Conservation (phyloP, 208 protist genomes). For the Vickermania ingenoplastis region DNA sequence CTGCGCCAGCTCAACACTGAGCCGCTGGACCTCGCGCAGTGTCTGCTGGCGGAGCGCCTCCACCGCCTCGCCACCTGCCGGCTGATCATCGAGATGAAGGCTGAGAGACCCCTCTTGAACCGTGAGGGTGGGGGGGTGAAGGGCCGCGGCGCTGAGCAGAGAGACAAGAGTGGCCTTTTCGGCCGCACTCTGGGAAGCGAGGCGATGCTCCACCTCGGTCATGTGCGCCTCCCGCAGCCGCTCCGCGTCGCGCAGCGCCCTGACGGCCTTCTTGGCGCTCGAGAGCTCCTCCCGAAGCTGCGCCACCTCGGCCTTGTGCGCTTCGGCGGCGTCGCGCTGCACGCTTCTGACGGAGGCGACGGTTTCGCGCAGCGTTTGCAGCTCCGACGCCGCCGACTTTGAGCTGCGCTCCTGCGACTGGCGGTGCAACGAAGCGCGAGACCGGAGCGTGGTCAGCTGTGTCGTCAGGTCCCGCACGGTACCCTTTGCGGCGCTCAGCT, state of each 20-base stretch:
- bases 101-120: too few species aligned
- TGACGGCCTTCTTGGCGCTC: background rate
- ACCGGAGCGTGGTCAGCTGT: slow-evolving; percentile 6
- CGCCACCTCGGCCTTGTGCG: background rate
- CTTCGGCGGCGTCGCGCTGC: background rate
- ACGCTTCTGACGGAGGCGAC: background rate
- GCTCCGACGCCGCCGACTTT: background rate
- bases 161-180: background rate
- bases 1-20: background rate
- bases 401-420: slow-evolving; percentile 6
- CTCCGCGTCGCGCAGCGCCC: background rate
- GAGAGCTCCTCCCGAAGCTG: background rate
- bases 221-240: background rate
- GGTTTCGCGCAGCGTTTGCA: slow-evolving; percentile 10
- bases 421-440: slow-evolving; percentile 4
- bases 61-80: background rate
- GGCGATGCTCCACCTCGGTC: background rate
- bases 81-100: too few species aligned
- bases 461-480: slow-evolving; percentile 1
- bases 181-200: background rate
- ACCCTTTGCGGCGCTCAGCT: background rate
- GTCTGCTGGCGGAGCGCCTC: background rate
- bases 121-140: too few species aligned
- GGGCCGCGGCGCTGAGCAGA: background rate
- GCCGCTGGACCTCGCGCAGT: background rate